Evolutionary conservation across 2,329 filamentous ascomycete species (phyloP), one percentile per base, ranked within the genome.

Genomic region (Pyrenochaeta sp.): DNA sequence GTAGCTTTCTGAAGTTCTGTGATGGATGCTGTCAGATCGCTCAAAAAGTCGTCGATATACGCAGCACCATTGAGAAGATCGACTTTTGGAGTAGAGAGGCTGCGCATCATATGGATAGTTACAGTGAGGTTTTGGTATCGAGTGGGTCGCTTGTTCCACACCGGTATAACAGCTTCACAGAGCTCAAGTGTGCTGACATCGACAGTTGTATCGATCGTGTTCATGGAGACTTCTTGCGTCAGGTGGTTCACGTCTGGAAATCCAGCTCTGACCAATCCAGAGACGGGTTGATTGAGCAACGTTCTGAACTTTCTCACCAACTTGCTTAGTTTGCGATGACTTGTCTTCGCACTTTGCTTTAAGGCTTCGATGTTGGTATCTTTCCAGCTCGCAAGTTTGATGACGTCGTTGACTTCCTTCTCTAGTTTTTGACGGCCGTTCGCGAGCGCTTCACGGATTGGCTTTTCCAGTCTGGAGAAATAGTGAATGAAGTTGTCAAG

Each of bases 351-450:
- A 74, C 94, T 98, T 69, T 97, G 92, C 61, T 89, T 86, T 14
- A 99, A 80, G 1, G 92, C 91, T 42, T 89, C 89, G 57, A 99
- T 96, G 68, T 98, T 99, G 18, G 91, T 97, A 65, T 99, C 95
- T 74, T 96, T 97, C 96, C 96, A 99, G 75, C 92, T 97, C 7
- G 93, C 92, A 65, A 99, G 81, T 46, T 96, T 86, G 14, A 99
- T 84, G n/a, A 97, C 88, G 64, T 98, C 91, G 72, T 90, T 94
- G 83, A 98, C 91, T 51, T 92, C 87, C 76, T 92, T 97, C 73
- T 98, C 94, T n/a, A 98, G 82, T 0, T 84, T 82, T 6, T 82
- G 79, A 49, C 92, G 86, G n/a, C 88, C 90, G 39, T 85, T 85
- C 17, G 79, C 78, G 31, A 97, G 83, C 1, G 82, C 78, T 56